These are phyloP conservation scores for Tulasnella sp. DNA, from an alignment of 768 basidiomycete genomes.

Conservation along the genomic window DNA sequence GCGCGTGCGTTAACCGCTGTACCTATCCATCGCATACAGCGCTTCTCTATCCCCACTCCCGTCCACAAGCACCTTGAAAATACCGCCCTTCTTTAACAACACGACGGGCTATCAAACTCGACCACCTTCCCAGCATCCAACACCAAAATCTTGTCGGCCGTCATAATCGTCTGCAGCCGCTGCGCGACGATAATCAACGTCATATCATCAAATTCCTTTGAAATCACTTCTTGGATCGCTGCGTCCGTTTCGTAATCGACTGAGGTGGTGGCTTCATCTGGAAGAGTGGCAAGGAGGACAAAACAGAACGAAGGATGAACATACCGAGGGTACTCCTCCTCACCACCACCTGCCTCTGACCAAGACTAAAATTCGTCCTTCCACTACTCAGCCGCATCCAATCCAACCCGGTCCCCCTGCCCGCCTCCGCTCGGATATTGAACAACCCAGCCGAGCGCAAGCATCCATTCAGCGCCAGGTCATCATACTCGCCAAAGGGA, in stretches of 20 bases:
- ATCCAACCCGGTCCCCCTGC: slow-evolving; percentile 23
- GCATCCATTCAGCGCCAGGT: slow-evolving; percentile 38
- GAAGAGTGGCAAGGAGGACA: neutral
- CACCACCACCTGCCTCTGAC: slow-evolving; percentile 31
- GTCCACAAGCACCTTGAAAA: slow-evolving; percentile 43
- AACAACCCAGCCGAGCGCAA: slow-evolving; percentile 36
- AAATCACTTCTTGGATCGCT: slow-evolving; percentile 44
- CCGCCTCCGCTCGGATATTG: neutral
- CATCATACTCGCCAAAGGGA: slow-evolving; percentile 44
- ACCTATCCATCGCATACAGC: slow-evolving; percentile 28
- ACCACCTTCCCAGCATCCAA: slow-evolving; percentile 44
- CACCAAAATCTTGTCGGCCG: slow-evolving; percentile 45
- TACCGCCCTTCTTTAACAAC: slow-evolving; percentile 39
- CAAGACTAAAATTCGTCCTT: slow-evolving; percentile 32
- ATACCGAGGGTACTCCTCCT: slow-evolving; percentile 19
- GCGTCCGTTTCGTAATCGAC: slow-evolving; percentile 46
- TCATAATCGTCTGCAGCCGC: slow-evolving; percentile 46
- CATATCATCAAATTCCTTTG: slow-evolving; percentile 33
- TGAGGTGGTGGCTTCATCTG: slow-evolving; percentile 17
- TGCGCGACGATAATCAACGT: slow-evolving; percentile 51
- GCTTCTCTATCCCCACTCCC: slow-evolving; percentile 41
- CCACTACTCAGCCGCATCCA: slow-evolving; percentile 28
- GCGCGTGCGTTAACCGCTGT: neutral
- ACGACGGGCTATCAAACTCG: slow-evolving; percentile 47
- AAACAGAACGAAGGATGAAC: no score